Percentiles rank a stretch among this genome's conserved stretches.
Conservation (phyloP, 1,284 basidiomycete species). For the Ceratobasidium sp. region DNA sequence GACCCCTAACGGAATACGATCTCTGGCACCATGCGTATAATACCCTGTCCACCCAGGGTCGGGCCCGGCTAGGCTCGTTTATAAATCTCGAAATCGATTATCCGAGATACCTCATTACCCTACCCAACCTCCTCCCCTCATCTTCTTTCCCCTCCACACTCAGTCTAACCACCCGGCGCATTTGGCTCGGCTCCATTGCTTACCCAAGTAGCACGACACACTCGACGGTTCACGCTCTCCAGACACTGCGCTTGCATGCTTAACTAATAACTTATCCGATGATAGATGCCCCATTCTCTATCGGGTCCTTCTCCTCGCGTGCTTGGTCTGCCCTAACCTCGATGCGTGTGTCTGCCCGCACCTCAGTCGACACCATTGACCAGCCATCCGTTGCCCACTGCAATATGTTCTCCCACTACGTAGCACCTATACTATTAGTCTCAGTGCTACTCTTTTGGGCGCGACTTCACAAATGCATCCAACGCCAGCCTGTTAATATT, state of each 20-base stretch:
- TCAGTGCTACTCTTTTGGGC: slow-evolving; percentile 15
- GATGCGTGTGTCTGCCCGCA: slow-evolving; percentile 3
- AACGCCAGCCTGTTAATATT: slow-evolving; percentile 31
- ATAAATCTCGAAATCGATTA: slow-evolving; percentile 19
- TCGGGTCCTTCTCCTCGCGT: slow-evolving; percentile 31
- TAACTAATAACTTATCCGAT: slow-evolving; percentile 28
- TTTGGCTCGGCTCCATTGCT: slow-evolving; percentile 26
- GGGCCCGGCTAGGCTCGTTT: background rate
- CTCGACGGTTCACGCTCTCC: slow-evolving; percentile 37
- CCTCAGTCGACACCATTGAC: slow-evolving; percentile 16
- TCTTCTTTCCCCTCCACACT: slow-evolving; percentile 9
- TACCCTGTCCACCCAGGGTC: too few species aligned
- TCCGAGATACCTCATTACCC: slow-evolving; percentile 31
- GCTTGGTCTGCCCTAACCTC: slow-evolving; percentile 6
- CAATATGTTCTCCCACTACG: slow-evolving; percentile 19
- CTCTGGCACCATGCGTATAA: too few species aligned
- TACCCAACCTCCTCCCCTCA: background rate
- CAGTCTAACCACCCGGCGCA: slow-evolving; percentile 11
- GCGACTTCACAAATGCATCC: background rate
- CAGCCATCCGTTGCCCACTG: slow-evolving; percentile 30
- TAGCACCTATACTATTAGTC: slow-evolving; percentile 6
- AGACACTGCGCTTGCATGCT: background rate
- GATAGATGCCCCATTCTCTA: slow-evolving; percentile 34
- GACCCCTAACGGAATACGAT: too few species aligned
- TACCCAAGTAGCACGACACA: slow-evolving; percentile 18